Evolutionary conservation across 1,284 basidiomycete genomes (phyloP), one percentile per base, ranked within the genome.

Genomic region (Peniophora sp.): DNA sequence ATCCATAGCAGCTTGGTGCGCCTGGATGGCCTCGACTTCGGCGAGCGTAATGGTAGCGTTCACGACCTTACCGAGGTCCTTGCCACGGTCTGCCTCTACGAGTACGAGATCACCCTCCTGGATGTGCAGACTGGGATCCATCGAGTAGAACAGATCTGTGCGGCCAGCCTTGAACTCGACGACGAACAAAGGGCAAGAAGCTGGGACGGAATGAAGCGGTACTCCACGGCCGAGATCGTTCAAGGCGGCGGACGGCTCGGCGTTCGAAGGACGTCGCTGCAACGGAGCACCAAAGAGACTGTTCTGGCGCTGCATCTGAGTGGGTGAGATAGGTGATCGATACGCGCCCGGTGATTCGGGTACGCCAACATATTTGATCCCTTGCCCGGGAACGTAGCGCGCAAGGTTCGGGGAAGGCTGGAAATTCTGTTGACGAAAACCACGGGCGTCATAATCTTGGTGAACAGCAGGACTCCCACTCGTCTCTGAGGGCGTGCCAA

Each of bases 141-240:
- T 84, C 58, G 86, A 78, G 68, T 96, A 98, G 68, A 93, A 97
- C 32, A 99, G 71, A 66, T 98, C 96, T 54, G 93, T 95, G 24
- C 96, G 82, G 0, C 92, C 92, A 0, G 93, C 93, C 71, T 98
- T 98, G 76, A 99, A 99, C 63, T 97, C 91, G 60, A 98, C 90
- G 60, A 98, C 95, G 74, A 84, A 98, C 3, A 98, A 77, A n/a
- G 89, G 90, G 71, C 88, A 92, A 22, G 83, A 81, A 15, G 85
- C 69, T 0, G 92, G 85, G 24, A 99, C 83, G 24, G 84, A 71
- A 60, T 87, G 82, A 15, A 98, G 75, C 0, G 94, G 92, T 0
- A 97, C 79, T 17, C 95, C 95, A 62, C 88, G 90, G 46, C 95
- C 95, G 12, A 97, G 81, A 20, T 95, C 91, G 23, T 68, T 71